Evolutionary conservation across 257 asterid species (phyloP).

Genomic region (Solanum sejunctum): DNA sequence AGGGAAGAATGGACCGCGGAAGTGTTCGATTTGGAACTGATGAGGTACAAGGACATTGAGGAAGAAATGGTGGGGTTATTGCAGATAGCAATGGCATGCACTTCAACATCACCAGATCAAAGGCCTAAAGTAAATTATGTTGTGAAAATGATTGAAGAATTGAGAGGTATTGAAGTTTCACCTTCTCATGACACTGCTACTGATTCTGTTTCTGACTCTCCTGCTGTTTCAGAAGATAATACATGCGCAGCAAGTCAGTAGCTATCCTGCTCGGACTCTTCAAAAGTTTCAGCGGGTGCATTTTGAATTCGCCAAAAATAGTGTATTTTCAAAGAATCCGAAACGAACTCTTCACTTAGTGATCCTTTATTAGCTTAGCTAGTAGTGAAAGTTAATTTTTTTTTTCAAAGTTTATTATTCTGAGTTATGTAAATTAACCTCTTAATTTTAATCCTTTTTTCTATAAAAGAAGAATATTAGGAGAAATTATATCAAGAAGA

Average conservation of each 20-base stretch:
- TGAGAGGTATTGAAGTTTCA: conserved; percentile 58
- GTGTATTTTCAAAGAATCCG: no score
- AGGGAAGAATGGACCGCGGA: conserved; percentile 99
- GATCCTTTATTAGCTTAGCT: conserved; percentile 3
- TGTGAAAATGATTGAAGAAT: conserved; percentile 77
- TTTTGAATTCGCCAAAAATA: no score
- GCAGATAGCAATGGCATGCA: conserved; percentile 80
- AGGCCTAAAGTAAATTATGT: conserved; percentile 61
- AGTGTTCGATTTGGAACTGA: conserved; percentile 92
- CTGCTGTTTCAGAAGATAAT: conserved; percentile 45
- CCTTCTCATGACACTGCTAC: conserved; percentile 38
- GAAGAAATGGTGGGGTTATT: conserved; percentile 94
- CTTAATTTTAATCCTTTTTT: neutral
- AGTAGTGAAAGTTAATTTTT: neutral
- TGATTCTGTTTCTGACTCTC: conserved; percentile 71
- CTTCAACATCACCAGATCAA: conserved; percentile 50
- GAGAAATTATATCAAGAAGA: neutral
- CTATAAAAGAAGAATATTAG: neutral
- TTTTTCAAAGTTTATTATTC: neutral
- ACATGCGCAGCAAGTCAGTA: conserved; percentile 41
- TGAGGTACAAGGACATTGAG: conserved; percentile 89
- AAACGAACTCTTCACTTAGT: neutral
- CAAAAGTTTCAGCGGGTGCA: no score
- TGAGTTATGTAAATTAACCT: conserved; percentile 19
- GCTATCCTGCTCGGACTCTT: no score